Percentiles rank a stretch among this genome's conserved stretches.
Evolutionary conservation across 2,329 filamentous ascomycete genomes (phyloP).

Genomic region (Trichoderma cornu-damae): DNA sequence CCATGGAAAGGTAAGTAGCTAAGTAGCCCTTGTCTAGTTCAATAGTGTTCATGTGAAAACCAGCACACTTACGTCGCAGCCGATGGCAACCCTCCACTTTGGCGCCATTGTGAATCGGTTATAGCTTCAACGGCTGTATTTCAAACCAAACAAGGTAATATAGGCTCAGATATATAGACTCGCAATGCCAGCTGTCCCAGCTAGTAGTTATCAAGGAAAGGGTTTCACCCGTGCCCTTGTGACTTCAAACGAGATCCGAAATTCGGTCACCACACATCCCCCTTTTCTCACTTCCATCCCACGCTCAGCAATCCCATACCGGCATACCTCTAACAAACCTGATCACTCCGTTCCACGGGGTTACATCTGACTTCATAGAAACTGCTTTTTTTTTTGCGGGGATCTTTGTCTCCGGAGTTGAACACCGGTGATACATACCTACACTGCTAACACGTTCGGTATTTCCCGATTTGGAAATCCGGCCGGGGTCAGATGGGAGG

Average conservation of each 20-base stretch:
- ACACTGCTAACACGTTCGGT: slow-evolving; percentile 1
- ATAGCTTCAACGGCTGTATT: neutral
- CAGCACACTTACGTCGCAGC: slow-evolving; percentile 45
- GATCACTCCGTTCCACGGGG: neutral
- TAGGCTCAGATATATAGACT: neutral
- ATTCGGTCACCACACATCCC: neutral
- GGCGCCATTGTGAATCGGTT: slow-evolving; percentile 37
- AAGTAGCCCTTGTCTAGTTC: too few species aligned
- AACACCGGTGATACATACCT: neutral
- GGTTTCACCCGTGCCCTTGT: slow-evolving; percentile 1
- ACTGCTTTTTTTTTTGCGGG: neutral
- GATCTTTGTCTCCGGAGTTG: neutral
- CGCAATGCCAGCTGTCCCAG: neutral
- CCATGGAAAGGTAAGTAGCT: too few species aligned
- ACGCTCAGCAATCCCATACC: neutral
- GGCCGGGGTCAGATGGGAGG: slow-evolving; percentile 10
- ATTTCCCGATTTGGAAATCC: slow-evolving; percentile 24
- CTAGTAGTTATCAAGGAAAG: neutral
- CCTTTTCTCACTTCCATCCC: neutral
- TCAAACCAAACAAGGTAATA: neutral
- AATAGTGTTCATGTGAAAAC: neutral
- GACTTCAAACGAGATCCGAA: slow-evolving; percentile 7
- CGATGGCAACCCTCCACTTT: slow-evolving; percentile 49
- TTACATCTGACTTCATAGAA: neutral
- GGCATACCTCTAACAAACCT: neutral